Evolutionary conservation across 345 rosid genomes (phyloP), one percentile per base, ranked within the genome.

Genomic region (Cochlearia excelsa): DNA sequence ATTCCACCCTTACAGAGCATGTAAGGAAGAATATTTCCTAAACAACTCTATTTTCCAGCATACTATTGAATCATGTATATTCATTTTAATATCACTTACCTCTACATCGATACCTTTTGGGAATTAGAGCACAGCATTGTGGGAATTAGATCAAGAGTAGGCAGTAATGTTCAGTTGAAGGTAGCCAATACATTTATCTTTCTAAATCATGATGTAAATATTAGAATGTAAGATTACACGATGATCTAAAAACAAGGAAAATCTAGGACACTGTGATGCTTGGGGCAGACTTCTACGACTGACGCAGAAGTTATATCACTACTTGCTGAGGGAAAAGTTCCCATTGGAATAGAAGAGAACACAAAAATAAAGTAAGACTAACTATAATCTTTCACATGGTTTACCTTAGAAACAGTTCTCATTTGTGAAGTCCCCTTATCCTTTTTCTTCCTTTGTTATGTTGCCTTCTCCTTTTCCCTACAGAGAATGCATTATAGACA

Each of bases 401-500:
- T 61, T 67, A 51, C 73, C 67, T 59, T 53, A 35, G 28, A 27
- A 66, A 60, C 61, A 28, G 61, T 31, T 48, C 41, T 55, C 16
- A 9, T 7, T 30, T 6, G 57, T 57, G 47, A 29, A 51, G n/a
- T 35, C 23, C 30, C 26, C 43, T 68, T 50, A 34, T 55, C 23
- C 61, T 63, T 10, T 48, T 30, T 40, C 31, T 51, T 64, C 23
- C 7, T 56, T 57, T 42, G n/a, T 26, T 8, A 59, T 6, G 39
- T 23, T 26, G 30, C 50, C 16, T 35, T 40, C 68, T 38, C 11
- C 7, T 59, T 57, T 38, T 26, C 8, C 62, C 31, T 68, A 54
- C 76, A 87, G 95, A 80, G 83, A 90, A 61, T 87, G 94, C 57
- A 87, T 90, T 64, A 86, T 90, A 45, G 90, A 87, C 82, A 86